Evolutionary conservation across 2,329 filamentous ascomycete genomes (phyloP), one percentile per base, ranked within the genome.

Genomic region (Aspergillus sclerotialis): DNA sequence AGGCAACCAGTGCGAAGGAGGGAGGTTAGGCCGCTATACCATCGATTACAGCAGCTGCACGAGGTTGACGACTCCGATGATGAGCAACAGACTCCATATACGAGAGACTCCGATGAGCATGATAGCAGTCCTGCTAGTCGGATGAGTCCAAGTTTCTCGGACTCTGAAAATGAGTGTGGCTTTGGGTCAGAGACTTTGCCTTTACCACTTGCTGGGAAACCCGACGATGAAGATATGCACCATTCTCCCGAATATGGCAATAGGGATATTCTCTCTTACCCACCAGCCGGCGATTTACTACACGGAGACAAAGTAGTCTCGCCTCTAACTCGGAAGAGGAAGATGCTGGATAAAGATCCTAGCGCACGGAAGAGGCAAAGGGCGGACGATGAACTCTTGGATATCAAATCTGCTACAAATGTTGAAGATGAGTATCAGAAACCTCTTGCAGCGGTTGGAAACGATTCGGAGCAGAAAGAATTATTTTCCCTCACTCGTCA

Each of bases 31-130:
- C 84, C 86, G 5, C 72, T 96, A 12, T 87, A 94, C 56, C 83
- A 94, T 61, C 77, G 80, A 21, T 70, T 92, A 42, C 75, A 83
- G 44, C 76, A 81, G 44, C 76, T 83, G 53, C 84, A 83, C 43
- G 82, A 86, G 27, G 84, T 83, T 24, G 74, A 74, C n/a, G 86
- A 95, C 56, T 93, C 87, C 0, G 89, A 94, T 44, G 89, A 93
- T 46, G 88, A 95, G 43, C 75, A 75, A 30, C 65, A 72, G 32
- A 82, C 76, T 21, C 78, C 82, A 9, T 62, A 80, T 31, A 77
- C 75, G 9, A 73, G 81, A 29, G 87, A 89, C 55, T 93, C 85
- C 0, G 89, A 94, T 55, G 89, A 92, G 45, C 79, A 80, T 21
- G 89, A 92, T 40, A 94, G 85, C 43, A 77, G 83, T 27, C 83